phyloP scores from a whole-genome alignment of 352 stramenopile genomes.

The Phytophthora cryptogea region DNA sequence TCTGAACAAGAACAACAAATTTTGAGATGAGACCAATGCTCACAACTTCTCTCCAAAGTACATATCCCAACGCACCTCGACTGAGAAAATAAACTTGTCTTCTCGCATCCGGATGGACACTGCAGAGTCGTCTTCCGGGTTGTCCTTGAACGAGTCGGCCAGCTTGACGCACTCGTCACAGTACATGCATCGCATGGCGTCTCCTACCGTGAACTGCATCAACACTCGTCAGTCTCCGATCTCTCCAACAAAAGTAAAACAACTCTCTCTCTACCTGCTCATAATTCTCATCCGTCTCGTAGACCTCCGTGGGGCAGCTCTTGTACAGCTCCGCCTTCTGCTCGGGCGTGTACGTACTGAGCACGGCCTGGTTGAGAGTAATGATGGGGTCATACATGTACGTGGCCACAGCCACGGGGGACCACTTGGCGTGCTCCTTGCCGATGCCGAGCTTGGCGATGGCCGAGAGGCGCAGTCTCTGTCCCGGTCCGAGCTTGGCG shows the following conservation, averaged over 20 bases:
- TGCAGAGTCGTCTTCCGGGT: constrained; percentile 95
- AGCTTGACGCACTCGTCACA: constrained; percentile 95
- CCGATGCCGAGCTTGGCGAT: constrained; percentile 94
- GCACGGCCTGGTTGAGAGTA: constrained; percentile 90
- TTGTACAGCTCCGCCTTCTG: constrained; percentile 96
- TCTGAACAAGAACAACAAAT: constrained; percentile 36
- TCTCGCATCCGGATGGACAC: constrained; percentile 88
- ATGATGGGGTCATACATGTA: constrained; percentile 94
- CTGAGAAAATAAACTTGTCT: constrained; percentile 97
- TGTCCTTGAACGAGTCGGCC: constrained; percentile 93
- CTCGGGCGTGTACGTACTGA: constrained; percentile 93
- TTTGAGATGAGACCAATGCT: constrained; percentile 8
- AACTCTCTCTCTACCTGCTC: constrained; percentile 50
- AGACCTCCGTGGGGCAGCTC: constrained; percentile 94
- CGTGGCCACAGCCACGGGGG: constrained; percentile 93
- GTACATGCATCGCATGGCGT: constrained; percentile 92
- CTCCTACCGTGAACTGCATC: constrained; percentile 57
- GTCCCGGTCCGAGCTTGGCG: constrained; percentile 95
- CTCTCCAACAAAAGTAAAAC: constrained; percentile 5
- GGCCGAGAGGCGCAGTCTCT: constrained; percentile 94
- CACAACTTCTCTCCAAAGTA: background rate
- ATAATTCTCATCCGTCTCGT: constrained; percentile 93
- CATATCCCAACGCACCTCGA: constrained; percentile 76
- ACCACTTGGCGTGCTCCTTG: constrained; percentile 99
- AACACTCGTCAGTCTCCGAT: background rate